These are phyloP conservation scores for Scytalidium lignicola DNA, from an alignment of 2,329 filamentous ascomycete genomes.

Conservation along the genomic window DNA sequence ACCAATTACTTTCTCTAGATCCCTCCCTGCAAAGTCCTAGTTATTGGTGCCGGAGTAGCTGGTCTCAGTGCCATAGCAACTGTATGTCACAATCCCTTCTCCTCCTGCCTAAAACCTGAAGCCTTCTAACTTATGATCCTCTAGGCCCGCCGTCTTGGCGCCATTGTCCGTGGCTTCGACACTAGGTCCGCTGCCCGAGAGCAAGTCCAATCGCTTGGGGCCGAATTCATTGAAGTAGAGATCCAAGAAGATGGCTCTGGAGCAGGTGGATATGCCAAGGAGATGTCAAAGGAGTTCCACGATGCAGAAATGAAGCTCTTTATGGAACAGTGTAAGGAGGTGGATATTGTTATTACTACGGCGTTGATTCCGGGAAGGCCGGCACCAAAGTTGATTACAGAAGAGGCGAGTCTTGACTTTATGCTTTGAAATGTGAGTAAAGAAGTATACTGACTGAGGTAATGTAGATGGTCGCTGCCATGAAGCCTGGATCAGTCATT, in stretches of 20 bases:
- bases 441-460: conserved; percentile 11
- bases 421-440: too few relatives aligned
- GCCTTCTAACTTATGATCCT: conserved; percentile 7
- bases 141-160: conserved; percentile 73
- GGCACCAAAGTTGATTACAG: conserved; percentile 79
- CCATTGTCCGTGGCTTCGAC: conserved; percentile 86
- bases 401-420: conserved; percentile 38
- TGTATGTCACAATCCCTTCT: conserved; percentile 27
- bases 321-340: conserved; percentile 77
- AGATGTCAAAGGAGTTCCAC: conserved; percentile 92
- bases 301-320: conserved; percentile 92
- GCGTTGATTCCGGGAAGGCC: conserved; percentile 83
- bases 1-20: conserved; percentile 50
- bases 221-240: conserved; percentile 84
- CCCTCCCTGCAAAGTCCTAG: conserved; percentile 81
- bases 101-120: background rate
- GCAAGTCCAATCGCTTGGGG: conserved; percentile 84
- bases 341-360: conserved; percentile 90
- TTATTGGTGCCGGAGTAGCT: conserved; percentile 86
- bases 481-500: conserved; percentile 86
- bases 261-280: conserved; percentile 83
- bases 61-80: conserved; percentile 85
- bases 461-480: conserved; percentile 53
- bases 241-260: conserved; percentile 80
- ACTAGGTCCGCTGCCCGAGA: conserved; percentile 84